phyloP scores from a whole-genome alignment of 2,329 filamentous ascomycete species.

The Sordariomycetes sp. region DNA sequence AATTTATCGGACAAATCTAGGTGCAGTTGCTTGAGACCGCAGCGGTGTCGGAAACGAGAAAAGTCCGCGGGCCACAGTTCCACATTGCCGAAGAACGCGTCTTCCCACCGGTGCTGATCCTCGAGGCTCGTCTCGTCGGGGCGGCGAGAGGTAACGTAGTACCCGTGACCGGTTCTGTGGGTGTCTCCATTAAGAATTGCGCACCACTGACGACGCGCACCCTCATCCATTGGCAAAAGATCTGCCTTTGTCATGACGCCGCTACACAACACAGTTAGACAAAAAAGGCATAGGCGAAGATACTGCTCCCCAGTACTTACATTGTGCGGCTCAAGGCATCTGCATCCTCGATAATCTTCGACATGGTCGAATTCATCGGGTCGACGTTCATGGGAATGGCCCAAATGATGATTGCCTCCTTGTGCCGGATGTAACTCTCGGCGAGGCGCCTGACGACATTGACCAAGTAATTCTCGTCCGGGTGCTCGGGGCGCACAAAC shows the following conservation, averaged over 20 bases:
- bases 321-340: constrained; percentile 47
- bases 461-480: constrained; percentile 55
- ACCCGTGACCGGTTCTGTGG: constrained; percentile 58
- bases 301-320: too few species aligned
- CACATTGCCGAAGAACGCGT: constrained; percentile 30
- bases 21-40: constrained; percentile 39
- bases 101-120: constrained; percentile 36
- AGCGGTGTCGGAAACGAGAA: constrained; percentile 29
- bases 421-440: constrained; percentile 52
- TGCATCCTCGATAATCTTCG: constrained; percentile 45
- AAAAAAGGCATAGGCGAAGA: too few species aligned
- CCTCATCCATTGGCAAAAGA: constrained; percentile 39
- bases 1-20: constrained; percentile 38
- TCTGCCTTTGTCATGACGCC: constrained; percentile 84
- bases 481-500: constrained; percentile 54
- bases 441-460: constrained; percentile 60
- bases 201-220: constrained; percentile 41
- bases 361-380: constrained; percentile 60
- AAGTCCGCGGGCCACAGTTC: constrained; percentile 35
- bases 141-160: constrained; percentile 64
- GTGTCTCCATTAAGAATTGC: constrained; percentile 47
- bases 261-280: not conserved
- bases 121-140: constrained; percentile 35
- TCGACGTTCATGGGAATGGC: constrained; percentile 69
- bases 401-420: constrained; percentile 63